A percentile compares a stretch with the other conserved stretches of the same genome.
Evolutionary conservation across 1,284 basidiomycete genomes (phyloP).

Genomic region (Agaricales sp.): DNA sequence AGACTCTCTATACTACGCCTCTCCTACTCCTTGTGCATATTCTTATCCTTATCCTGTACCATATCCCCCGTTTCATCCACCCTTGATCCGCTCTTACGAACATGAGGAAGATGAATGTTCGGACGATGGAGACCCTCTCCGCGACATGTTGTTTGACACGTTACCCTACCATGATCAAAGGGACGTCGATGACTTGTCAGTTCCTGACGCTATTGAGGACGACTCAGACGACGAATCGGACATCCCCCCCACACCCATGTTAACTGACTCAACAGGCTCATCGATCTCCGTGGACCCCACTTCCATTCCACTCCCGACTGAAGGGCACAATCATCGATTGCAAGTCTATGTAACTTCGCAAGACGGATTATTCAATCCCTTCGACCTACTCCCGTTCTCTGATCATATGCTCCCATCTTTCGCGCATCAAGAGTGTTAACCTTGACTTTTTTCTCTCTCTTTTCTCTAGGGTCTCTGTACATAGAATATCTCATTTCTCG

Average conservation of each 20-base stretch:
- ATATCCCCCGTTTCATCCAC: constrained; percentile 53
- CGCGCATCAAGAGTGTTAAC: constrained; percentile 55
- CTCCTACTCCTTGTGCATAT: constrained; percentile 41
- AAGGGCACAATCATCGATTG: constrained; percentile 32
- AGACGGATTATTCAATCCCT: constrained; percentile 48
- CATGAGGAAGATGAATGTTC: constrained; percentile 33
- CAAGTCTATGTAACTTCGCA: constrained; percentile 54
- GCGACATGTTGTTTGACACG: constrained; percentile 36
- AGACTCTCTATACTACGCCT: constrained; percentile 38
- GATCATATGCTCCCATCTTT: constrained; percentile 32
- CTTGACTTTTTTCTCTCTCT: constrained; percentile 17
- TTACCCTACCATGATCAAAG: constrained; percentile 51
- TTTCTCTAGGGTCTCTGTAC: constrained; percentile 20
- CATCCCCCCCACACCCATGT: constrained; percentile 49
- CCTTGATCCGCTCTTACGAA: constrained; percentile 38
- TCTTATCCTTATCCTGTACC: constrained; percentile 36
- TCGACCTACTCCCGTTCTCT: constrained; percentile 57
- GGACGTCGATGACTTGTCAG: constrained; percentile 53
- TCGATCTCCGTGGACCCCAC: constrained; percentile 36
- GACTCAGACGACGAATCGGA: constrained; percentile 77
- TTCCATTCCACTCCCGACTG: constrained; percentile 37
- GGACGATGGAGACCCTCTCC: constrained; percentile 25
- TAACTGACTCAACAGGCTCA: constrained; percentile 36
- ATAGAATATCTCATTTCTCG: constrained; percentile 12
- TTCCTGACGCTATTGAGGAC: constrained; percentile 74